These are phyloP conservation scores for Dendrocalamus sinicus DNA, from an alignment of 176 grass and related monocot genomes.

Conservation along the genomic window DNA sequence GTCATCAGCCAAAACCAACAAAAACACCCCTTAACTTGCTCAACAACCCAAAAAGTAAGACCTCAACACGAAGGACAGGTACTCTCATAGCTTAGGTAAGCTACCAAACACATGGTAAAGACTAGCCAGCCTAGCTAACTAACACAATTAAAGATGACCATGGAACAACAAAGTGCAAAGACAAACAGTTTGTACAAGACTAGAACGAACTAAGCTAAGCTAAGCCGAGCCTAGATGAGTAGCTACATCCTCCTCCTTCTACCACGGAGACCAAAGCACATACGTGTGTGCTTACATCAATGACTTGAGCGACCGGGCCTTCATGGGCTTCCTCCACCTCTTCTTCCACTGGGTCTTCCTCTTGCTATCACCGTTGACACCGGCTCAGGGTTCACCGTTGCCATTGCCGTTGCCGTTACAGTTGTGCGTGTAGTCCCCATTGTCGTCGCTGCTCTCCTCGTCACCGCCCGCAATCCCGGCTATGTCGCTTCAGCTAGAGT, in stretches of 20 bases:
- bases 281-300: conserved; percentile 35
- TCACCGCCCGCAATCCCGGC: conserved; percentile 21
- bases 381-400: not conserved
- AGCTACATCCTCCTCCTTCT: not conserved
- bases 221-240: not conserved
- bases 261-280: not conserved
- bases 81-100: not conserved
- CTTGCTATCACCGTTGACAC: conserved; percentile 4
- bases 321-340: conserved; percentile 60
- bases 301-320: conserved; percentile 62
- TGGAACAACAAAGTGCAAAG: not conserved
- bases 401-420: not conserved
- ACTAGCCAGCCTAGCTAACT: not conserved
- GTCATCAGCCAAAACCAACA: too few relatives aligned
- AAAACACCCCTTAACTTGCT: not conserved
- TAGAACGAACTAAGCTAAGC: not conserved
- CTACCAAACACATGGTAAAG: not conserved
- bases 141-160: not conserved
- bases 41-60: not conserved
- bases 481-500: not conserved
- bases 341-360: conserved; percentile 32
- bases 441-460: conserved; percentile 47
- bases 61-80: not conserved
- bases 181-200: not conserved
- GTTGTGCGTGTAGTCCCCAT: not conserved